A percentile compares a stretch with the other conserved stretches of the same genome.
These are phyloP conservation scores for Pseudevernia furfuracea DNA, from an alignment of 495 filamentous ascomycete genomes.

Conservation along the genomic window DNA sequence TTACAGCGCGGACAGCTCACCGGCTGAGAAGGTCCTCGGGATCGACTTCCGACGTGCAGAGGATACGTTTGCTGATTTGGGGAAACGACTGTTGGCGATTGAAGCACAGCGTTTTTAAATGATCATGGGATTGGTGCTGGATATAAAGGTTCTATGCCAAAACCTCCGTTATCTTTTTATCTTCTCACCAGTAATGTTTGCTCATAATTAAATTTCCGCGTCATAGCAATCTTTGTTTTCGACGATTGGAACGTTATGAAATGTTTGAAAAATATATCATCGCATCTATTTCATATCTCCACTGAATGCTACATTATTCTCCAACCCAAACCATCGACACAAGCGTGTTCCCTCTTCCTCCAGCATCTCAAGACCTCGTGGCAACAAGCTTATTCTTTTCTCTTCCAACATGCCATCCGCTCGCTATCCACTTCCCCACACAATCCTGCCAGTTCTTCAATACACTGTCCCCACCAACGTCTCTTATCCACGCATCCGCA, in stretches of 20 bases:
- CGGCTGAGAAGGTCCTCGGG: not conserved
- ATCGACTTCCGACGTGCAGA: not conserved
- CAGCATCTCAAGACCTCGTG: not conserved
- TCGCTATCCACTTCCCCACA: not conserved
- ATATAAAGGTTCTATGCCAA: too few relatives aligned
- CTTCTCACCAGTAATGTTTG: too few relatives aligned
- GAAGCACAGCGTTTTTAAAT: not conserved
- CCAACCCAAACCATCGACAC: too few relatives aligned
- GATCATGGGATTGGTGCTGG: too few relatives aligned
- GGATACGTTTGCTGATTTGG: slow-evolving; percentile 8
- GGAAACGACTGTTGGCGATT: not conserved
- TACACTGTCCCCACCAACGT: not conserved
- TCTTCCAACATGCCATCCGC: not conserved
- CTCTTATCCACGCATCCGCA: not conserved
- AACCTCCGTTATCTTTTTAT: too few relatives aligned
- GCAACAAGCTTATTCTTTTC: not conserved
- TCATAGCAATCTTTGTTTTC: too few relatives aligned
- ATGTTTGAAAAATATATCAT: too few relatives aligned
- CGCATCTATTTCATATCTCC: too few relatives aligned
- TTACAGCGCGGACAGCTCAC: not conserved
- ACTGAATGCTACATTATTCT: too few relatives aligned
- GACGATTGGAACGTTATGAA: too few relatives aligned
- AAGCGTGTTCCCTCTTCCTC: not conserved
- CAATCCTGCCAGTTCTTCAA: not conserved
- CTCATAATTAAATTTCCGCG: too few relatives aligned